Percentiles rank a stretch among this genome's conserved stretches.
Evolutionary conservation across 2,329 filamentous ascomycete genomes (phyloP).

Genomic region (Xylaria sp.): DNA sequence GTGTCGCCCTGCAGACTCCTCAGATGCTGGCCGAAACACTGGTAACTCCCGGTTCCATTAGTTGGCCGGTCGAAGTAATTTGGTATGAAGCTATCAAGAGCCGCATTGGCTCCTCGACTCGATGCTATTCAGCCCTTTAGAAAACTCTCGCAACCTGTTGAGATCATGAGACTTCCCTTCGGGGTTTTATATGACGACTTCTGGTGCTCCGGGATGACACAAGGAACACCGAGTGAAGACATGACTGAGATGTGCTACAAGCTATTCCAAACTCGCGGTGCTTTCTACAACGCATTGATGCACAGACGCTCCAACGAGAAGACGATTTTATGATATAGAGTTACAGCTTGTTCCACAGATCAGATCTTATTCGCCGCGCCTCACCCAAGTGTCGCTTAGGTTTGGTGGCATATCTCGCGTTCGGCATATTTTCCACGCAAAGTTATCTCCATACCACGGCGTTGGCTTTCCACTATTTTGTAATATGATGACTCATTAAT

Average conservation of each 20-base stretch:
- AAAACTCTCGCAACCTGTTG: slow-evolving; percentile 7
- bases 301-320: slow-evolving; percentile 49
- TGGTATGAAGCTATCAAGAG: not conserved
- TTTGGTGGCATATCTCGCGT: slow-evolving; percentile 27
- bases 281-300: slow-evolving; percentile 25
- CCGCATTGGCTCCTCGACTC: not conserved
- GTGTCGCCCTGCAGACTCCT: slow-evolving; percentile 45
- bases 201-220: slow-evolving; percentile 1
- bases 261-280: slow-evolving; percentile 13
- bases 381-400: slow-evolving; percentile 17
- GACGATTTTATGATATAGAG: slow-evolving; percentile 53
- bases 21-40: slow-evolving; percentile 49
- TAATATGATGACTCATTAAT: slow-evolving; percentile 49
- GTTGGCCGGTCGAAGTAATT: slow-evolving; percentile 20
- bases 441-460: slow-evolving; percentile 35
- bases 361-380: slow-evolving; percentile 29
- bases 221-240: slow-evolving; percentile 11
- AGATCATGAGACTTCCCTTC: slow-evolving; percentile 2
- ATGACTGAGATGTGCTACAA: slow-evolving; percentile 18
- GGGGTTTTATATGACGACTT: slow-evolving; percentile 10
- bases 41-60: slow-evolving; percentile 49
- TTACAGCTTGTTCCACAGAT: slow-evolving; percentile 41
- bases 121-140: slow-evolving; percentile 8
- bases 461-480: slow-evolving; percentile 47
- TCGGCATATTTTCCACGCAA: slow-evolving; percentile 29